These are phyloP conservation scores for Zasmidium citrigriseum DNA, from an alignment of 2,329 filamentous ascomycete species.

Conservation along the genomic window DNA sequence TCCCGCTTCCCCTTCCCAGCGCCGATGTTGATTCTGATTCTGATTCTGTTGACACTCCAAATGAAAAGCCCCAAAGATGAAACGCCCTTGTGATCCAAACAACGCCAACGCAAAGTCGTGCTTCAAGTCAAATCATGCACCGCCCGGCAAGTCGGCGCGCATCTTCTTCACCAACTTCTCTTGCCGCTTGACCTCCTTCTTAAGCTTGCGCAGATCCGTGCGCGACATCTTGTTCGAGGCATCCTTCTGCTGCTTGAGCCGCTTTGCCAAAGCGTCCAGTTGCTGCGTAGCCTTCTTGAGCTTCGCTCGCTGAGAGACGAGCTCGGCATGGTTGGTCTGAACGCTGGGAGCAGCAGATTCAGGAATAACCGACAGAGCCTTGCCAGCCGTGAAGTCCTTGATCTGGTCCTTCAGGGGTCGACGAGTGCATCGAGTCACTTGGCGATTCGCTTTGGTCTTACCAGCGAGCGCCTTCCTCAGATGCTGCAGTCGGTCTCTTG, in stretches of 20 bases:
- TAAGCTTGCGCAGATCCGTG: background rate
- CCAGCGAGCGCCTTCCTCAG: slow-evolving; percentile 15
- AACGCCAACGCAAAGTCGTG: background rate
- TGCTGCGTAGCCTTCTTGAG: background rate
- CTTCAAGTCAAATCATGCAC: no score
- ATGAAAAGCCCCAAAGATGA: background rate
- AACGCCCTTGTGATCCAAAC: background rate
- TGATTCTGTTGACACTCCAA: background rate
- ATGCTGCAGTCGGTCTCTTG: slow-evolving; percentile 14
- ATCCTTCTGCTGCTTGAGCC: background rate
- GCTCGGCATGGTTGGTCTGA: background rate
- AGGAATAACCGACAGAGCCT: background rate
- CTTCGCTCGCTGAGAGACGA: background rate
- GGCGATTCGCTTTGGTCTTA: background rate
- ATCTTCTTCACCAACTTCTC: background rate
- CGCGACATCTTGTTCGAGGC: background rate
- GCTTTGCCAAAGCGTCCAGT: background rate
- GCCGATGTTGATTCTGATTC: background rate
- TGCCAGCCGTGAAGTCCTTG: background rate
- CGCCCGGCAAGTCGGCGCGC: background rate
- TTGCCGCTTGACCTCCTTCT: background rate
- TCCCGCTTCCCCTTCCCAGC: background rate
- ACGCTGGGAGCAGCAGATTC: background rate
- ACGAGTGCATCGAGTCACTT: background rate
- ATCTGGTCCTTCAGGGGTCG: background rate